phyloP scores from a whole-genome alignment of 352 stramenopile genomes.

The Peronosclerospora sorghi region DNA sequence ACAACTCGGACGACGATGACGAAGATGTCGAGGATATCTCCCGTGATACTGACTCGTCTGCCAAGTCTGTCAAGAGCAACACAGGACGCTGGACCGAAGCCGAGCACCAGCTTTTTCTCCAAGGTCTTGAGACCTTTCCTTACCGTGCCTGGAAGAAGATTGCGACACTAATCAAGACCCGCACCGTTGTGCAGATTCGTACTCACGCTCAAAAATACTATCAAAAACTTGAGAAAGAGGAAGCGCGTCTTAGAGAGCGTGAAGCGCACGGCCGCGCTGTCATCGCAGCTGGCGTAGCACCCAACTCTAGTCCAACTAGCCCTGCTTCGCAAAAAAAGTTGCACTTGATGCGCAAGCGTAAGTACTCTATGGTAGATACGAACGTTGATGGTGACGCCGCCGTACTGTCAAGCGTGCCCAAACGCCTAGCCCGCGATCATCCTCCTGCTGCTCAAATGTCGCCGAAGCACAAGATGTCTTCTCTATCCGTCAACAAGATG shows the following conservation, averaged over 20 bases:
- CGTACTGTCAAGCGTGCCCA: constrained; percentile 41
- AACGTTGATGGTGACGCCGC: constrained; percentile 16
- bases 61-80: constrained; percentile 49
- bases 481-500: constrained; percentile 30
- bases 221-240: constrained; percentile 84
- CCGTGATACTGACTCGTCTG: constrained; percentile 1
- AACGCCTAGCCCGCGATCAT: constrained; percentile 60
- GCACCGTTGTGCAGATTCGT: constrained; percentile 86
- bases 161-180: constrained; percentile 87
- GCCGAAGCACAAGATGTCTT: constrained; percentile 54
- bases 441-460: constrained; percentile 60
- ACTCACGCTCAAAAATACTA: constrained; percentile 86
- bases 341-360: constrained; percentile 55
- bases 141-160: constrained; percentile 90
- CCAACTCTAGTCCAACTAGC: no score
- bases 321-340: constrained; percentile 61
- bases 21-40: constrained; percentile 17
- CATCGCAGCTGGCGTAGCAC: constrained; percentile 1
- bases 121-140: constrained; percentile 76
- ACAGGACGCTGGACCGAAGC: constrained; percentile 79
- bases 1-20: constrained; percentile 25
- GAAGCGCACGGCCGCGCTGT: constrained; percentile 31
- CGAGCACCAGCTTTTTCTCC: constrained; percentile 83
- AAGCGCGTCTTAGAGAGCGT: constrained; percentile 61
- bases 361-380: constrained; percentile 31